These are phyloP conservation scores for Mycena epipterygia DNA, from an alignment of 768 basidiomycete species.

Conservation along the genomic window DNA sequence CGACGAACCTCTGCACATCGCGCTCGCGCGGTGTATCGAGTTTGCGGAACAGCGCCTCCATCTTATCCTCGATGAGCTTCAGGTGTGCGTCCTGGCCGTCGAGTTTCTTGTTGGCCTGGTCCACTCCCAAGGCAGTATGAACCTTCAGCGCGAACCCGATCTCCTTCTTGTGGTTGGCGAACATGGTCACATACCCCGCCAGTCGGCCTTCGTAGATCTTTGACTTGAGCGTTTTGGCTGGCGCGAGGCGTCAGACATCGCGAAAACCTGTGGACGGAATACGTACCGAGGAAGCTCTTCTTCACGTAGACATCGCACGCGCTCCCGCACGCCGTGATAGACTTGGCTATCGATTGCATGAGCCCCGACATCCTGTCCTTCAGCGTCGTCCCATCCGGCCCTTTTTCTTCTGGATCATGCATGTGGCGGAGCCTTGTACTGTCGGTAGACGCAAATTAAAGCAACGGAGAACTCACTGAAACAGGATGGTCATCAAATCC, in stretches of 20 bases:
- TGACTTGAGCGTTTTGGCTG: conserved; percentile 47
- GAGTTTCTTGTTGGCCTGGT: conserved; percentile 45
- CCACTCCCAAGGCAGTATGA: conserved; percentile 49
- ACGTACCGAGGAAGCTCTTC: conserved; percentile 46
- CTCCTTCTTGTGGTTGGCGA: conserved; percentile 46
- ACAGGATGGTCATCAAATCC: conserved; percentile 58
- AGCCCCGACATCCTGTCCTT: conserved; percentile 44
- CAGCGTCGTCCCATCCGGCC: conserved; percentile 43
- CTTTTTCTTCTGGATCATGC: conserved; percentile 36
- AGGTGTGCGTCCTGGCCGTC: conserved; percentile 37
- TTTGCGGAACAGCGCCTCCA: conserved; percentile 48
- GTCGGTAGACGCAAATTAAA: background rate
- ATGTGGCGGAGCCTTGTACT: conserved; percentile 29
- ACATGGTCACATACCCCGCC: conserved; percentile 45
- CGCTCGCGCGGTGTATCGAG: conserved; percentile 51
- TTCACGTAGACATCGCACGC: conserved; percentile 56
- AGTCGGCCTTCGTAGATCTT: conserved; percentile 52
- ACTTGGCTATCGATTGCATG: conserved; percentile 45
- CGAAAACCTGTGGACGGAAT: too few species aligned
- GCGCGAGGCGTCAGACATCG: background rate
- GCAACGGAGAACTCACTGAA: conserved; percentile 49
- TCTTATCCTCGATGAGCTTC: conserved; percentile 38
- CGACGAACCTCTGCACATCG: conserved; percentile 48
- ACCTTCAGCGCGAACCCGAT: conserved; percentile 48
- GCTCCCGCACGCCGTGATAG: conserved; percentile 55